Percentiles rank a stretch among this genome's conserved stretches.
These are phyloP conservation scores for Pseudognaphalium luteoalbum DNA, from an alignment of 129 eudicot species.

Conservation along the genomic window DNA sequence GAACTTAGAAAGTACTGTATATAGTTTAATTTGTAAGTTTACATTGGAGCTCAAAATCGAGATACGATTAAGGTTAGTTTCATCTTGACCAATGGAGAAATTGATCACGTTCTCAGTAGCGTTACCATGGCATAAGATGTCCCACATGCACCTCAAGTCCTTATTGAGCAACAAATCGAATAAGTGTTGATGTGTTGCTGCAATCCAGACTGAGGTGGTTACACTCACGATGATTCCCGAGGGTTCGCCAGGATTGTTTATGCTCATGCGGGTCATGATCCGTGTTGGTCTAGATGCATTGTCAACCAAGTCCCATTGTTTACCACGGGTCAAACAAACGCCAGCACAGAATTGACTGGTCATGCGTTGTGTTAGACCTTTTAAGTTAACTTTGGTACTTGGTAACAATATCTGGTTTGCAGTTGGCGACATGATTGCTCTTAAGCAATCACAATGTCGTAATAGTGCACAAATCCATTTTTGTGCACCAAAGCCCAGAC, in stretches of 20 bases:
- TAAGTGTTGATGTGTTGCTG: conserved; percentile 12
- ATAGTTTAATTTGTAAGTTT: background rate
- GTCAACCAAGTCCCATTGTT: conserved; percentile 20
- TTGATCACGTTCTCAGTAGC: conserved; percentile 4
- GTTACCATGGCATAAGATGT: conserved; percentile 9
- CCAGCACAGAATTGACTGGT: conserved; percentile 17
- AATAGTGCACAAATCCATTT: conserved; percentile 34
- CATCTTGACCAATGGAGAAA: conserved; percentile 26
- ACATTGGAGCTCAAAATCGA: conserved; percentile 14
- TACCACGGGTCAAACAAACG: conserved; percentile 23
- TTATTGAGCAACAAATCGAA: conserved; percentile 19
- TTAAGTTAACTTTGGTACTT: conserved; percentile 16
- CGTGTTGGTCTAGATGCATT: background rate
- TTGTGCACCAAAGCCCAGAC: conserved; percentile 29
- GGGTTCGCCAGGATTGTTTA: conserved; percentile 17
- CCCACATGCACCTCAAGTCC: conserved; percentile 28
- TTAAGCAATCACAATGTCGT: conserved; percentile 20
- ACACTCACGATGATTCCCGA: conserved; percentile 9
- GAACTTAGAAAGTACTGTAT: background rate
- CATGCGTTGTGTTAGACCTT: conserved; percentile 26
- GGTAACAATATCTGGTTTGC: background rate
- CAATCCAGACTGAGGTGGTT: conserved; percentile 18
- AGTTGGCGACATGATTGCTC: conserved; percentile 2
- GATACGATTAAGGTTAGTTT: conserved; percentile 15
- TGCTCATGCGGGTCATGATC: conserved; percentile 23